These are phyloP conservation scores for Thelephora aurantiotincta DNA, from an alignment of 768 basidiomycete species.

Conservation along the genomic window DNA sequence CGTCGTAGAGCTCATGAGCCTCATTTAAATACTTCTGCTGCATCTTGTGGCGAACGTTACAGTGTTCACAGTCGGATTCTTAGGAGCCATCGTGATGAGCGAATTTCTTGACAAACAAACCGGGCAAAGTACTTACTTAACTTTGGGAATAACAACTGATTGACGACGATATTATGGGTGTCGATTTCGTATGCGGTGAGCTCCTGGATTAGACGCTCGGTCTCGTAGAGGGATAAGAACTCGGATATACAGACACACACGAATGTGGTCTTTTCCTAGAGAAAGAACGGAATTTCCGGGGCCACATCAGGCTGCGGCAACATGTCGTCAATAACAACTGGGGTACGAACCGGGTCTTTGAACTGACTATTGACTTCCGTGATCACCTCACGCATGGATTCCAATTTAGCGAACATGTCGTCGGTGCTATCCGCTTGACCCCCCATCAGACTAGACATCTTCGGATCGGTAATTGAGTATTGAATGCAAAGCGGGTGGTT, in stretches of 20 bases:
- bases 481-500: neutral
- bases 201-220: constrained; percentile 94
- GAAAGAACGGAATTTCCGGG: neutral
- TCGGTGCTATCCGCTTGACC: constrained; percentile 83
- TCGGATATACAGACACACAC: constrained; percentile 98
- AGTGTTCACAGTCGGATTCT: constrained; percentile 94
- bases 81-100: constrained; percentile 4
- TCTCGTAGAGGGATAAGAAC: constrained; percentile 96
- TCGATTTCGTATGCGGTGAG: constrained; percentile 91
- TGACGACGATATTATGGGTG: constrained; percentile 97
- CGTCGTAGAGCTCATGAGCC: constrained; percentile 94
- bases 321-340: neutral
- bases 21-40: constrained; percentile 96
- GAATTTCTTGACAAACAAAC: neutral
- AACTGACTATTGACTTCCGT: constrained; percentile 99
- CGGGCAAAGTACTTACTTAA: constrained; percentile 37
- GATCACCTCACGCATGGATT: constrained; percentile 92
- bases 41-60: constrained; percentile 89
- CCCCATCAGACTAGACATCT: constrained; percentile 97
- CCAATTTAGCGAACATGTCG: constrained; percentile 98
- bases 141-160: constrained; percentile 92
- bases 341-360: constrained; percentile 78
- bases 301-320: neutral
- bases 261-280: constrained; percentile 94
- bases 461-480: neutral